Conservation (phyloP, 208 protist genomes). For the Lotmaria passim region DNA sequence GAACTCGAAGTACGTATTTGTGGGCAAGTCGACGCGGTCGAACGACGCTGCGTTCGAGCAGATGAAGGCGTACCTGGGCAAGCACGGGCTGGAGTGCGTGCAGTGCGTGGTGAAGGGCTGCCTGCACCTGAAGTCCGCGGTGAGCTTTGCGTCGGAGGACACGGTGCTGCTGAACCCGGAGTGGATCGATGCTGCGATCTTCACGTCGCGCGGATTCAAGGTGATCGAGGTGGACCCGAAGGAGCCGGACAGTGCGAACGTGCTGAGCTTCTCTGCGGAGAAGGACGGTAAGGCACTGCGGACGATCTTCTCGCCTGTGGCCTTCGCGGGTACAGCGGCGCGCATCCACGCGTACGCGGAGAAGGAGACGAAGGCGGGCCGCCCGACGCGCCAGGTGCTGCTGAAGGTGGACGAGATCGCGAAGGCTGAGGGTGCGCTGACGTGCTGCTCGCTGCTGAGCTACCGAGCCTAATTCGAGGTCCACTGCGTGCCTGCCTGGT, state of each 20-base stretch:
- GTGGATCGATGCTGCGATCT: constrained; percentile 43
- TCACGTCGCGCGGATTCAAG: constrained; percentile 47
- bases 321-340: constrained; percentile 37
- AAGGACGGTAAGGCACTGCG: constrained; percentile 30
- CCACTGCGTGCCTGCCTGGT: neutral
- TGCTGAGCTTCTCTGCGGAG: constrained; percentile 37
- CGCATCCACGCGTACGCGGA: constrained; percentile 38
- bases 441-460: constrained; percentile 60
- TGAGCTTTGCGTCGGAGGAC: constrained; percentile 37
- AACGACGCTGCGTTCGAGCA: constrained; percentile 54
- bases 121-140: constrained; percentile 57
- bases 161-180: constrained; percentile 47
- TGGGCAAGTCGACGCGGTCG: constrained; percentile 54
- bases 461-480: constrained; percentile 32
- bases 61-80: constrained; percentile 49
- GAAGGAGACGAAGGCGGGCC: constrained; percentile 36
- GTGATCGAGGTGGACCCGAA: constrained; percentile 39
- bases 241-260: constrained; percentile 51
- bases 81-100: constrained; percentile 51
- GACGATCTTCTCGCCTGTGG: constrained; percentile 38
- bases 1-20: constrained; percentile 56
- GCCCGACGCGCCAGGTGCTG: constrained; percentile 38
- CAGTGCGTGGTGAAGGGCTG: constrained; percentile 38
- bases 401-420: constrained; percentile 54
- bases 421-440: constrained; percentile 63